Evolutionary conservation across 257 asterid species (phyloP).

Genomic region (Plectranthus barbatus): DNA sequence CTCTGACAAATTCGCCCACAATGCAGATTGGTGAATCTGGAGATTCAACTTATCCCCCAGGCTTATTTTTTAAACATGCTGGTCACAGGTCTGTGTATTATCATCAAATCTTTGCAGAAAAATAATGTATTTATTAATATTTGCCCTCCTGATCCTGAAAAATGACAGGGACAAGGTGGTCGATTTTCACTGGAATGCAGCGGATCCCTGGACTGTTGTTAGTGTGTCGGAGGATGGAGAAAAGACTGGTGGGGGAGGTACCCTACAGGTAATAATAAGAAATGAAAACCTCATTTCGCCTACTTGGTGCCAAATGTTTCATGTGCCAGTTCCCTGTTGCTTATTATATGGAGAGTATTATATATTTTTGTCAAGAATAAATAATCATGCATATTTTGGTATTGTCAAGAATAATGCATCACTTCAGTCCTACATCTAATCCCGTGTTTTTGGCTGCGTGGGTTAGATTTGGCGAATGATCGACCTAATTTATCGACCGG

Average conservation of each 20-base stretch:
- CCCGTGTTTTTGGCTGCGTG: no score
- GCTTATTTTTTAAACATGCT: conserved; percentile 83
- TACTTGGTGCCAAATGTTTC: no score
- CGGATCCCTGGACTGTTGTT: conserved; percentile 93
- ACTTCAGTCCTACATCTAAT: no score
- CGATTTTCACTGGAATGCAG: conserved; percentile 93
- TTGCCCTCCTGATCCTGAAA: conserved; percentile 9
- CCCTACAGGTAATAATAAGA: conserved; percentile 47
- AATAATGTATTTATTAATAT: neutral
- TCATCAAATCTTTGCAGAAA: neutral
- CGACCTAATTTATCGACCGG: conserved; percentile 72
- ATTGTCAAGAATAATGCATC: no score
- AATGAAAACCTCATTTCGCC: no score
- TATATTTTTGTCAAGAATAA: no score
- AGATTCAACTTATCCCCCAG: conserved; percentile 40
- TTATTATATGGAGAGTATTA: no score
- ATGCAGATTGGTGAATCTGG: conserved; percentile 56
- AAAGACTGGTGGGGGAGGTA: conserved; percentile 55
- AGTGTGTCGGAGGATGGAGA: conserved; percentile 79
- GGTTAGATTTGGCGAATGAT: conserved; percentile 96
- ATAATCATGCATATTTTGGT: no score
- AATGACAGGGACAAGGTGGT: conserved; percentile 85
- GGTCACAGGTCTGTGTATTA: conserved; percentile 66
- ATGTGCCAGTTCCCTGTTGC: no score
- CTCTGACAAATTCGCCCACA: conserved; percentile 5